A percentile compares a stretch with the other conserved stretches of the same genome.
phyloP scores from a whole-genome alignment of 1,284 basidiomycete genomes.

The Trichosporon sp. region DNA sequence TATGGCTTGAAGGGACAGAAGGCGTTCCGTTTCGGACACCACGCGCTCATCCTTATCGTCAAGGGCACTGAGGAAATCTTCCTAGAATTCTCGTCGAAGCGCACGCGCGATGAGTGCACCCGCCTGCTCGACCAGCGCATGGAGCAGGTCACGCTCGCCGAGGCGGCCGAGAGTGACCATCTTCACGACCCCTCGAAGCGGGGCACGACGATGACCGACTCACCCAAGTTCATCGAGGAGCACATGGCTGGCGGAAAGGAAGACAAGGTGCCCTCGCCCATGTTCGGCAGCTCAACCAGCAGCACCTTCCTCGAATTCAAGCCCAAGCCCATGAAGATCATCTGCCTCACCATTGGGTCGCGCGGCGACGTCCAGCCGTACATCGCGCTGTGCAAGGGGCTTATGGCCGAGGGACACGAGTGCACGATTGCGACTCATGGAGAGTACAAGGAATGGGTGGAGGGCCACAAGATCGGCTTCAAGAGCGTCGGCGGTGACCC shows the following conservation, averaged over 20 bases:
- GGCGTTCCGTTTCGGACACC: slow-evolving; percentile 83
- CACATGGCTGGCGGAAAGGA: slow-evolving; percentile 29
- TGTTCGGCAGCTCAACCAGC: slow-evolving; percentile 84
- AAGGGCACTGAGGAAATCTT: slow-evolving; percentile 97
- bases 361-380: slow-evolving; percentile 61
- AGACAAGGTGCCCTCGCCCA: slow-evolving; percentile 58
- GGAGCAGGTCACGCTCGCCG: slow-evolving; percentile 60
- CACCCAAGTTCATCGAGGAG: slow-evolving; percentile 17
- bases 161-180: slow-evolving; percentile 5
- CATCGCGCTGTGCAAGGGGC: slow-evolving; percentile 65
- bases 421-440: slow-evolving; percentile 64
- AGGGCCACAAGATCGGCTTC: slow-evolving; percentile 87
- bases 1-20: slow-evolving; percentile 80
- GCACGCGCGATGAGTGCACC: slow-evolving; percentile 76
- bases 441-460: slow-evolving; percentile 66
- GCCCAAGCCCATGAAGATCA: slow-evolving; percentile 81
- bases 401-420: slow-evolving; percentile 63
- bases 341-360: slow-evolving; percentile 83
- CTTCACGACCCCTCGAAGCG: not conserved
- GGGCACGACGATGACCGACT: not conserved
- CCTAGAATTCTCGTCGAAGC: slow-evolving; percentile 82
- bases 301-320: slow-evolving; percentile 94
- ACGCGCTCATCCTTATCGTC: slow-evolving; percentile 85
- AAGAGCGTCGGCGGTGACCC: slow-evolving; percentile 83
- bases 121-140: slow-evolving; percentile 75